A percentile compares a stretch with the other conserved stretches of the same genome.
These are phyloP conservation scores for Kuraishia ogatae DNA, from an alignment of 805 yeast species.

Conservation along the genomic window DNA sequence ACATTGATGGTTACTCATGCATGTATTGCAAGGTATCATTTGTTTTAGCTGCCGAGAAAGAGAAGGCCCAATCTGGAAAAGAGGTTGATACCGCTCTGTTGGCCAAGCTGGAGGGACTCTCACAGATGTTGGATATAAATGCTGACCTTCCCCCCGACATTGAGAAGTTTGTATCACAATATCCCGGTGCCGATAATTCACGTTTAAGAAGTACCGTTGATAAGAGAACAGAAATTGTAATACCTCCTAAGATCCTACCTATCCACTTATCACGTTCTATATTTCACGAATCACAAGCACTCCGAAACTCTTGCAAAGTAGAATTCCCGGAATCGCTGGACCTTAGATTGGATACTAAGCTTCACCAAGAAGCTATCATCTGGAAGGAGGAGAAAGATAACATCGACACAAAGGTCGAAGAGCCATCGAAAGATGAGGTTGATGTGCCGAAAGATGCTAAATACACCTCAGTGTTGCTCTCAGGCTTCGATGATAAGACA, in stretches of 20 bases:
- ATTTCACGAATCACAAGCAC: conserved; percentile 55
- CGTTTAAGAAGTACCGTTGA: conserved; percentile 55
- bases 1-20: conserved; percentile 77
- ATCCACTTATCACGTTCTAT: conserved; percentile 85
- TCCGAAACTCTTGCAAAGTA: conserved; percentile 71
- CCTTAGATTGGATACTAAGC: conserved; percentile 35
- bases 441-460: conserved; percentile 4
- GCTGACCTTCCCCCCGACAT: conserved; percentile 50
- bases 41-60: conserved; percentile 14
- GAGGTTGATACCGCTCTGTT: conserved; percentile 24
- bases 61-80: conserved; percentile 9
- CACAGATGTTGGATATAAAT: conserved; percentile 41
- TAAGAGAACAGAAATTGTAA: conserved; percentile 51
- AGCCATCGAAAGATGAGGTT: conserved; percentile 2
- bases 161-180: conserved; percentile 36
- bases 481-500: conserved; percentile 11
- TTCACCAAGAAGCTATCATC: conserved; percentile 10
- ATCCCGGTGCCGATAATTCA: conserved; percentile 17
- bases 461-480: conserved; percentile 8
- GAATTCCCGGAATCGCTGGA: conserved; percentile 46
- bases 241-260: conserved; percentile 63
- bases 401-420: conserved; percentile 12
- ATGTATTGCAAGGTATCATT: conserved; percentile 51
- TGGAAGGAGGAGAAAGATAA: conserved; percentile 18
- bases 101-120: conserved; percentile 24